phyloP scores from a whole-genome alignment of 345 rosid species.

The Diplotaxis tenuifolia region DNA sequence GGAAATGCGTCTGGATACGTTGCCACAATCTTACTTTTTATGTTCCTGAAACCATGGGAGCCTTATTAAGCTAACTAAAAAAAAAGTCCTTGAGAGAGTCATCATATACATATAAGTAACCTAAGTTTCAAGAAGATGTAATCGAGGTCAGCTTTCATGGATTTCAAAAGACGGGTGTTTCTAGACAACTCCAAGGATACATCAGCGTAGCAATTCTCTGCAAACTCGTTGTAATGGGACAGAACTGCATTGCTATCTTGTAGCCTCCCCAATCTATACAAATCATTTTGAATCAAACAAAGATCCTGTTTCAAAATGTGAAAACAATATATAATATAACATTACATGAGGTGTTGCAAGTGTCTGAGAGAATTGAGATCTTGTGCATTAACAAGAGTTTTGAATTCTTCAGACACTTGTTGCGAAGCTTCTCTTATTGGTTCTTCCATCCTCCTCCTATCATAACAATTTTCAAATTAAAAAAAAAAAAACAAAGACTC shows the following conservation, averaged over 20 bases:
- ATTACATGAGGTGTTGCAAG: conserved; percentile 71
- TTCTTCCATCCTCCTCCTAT: conserved; percentile 42
- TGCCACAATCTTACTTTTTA: conserved; percentile 64
- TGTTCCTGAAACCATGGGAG: conserved; percentile 46
- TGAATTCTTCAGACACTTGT: conserved; percentile 68
- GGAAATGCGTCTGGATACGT: conserved; percentile 92
- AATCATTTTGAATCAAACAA: neutral
- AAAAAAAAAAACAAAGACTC: too few relatives aligned
- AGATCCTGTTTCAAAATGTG: too few relatives aligned
- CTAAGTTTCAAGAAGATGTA: conserved; percentile 87
- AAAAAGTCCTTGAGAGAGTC: neutral
- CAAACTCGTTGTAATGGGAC: conserved; percentile 80
- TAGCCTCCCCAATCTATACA: conserved; percentile 79
- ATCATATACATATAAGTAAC: too few relatives aligned
- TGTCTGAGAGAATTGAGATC: conserved; percentile 70
- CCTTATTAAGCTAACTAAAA: neutral
- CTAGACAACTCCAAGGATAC: conserved; percentile 66
- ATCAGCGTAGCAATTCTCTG: conserved; percentile 77
- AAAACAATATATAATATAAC: neutral
- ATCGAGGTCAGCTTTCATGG: conserved; percentile 87
- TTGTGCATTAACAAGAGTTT: conserved; percentile 56
- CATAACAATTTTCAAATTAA: neutral
- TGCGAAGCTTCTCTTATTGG: conserved; percentile 60
- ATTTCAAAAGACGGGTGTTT: conserved; percentile 63
- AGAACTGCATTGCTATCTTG: conserved; percentile 95